Evolutionary conservation across 352 stramenopile genomes (phyloP), one percentile per base, ranked within the genome.

Genomic region (Phytophthora pistaciae): DNA sequence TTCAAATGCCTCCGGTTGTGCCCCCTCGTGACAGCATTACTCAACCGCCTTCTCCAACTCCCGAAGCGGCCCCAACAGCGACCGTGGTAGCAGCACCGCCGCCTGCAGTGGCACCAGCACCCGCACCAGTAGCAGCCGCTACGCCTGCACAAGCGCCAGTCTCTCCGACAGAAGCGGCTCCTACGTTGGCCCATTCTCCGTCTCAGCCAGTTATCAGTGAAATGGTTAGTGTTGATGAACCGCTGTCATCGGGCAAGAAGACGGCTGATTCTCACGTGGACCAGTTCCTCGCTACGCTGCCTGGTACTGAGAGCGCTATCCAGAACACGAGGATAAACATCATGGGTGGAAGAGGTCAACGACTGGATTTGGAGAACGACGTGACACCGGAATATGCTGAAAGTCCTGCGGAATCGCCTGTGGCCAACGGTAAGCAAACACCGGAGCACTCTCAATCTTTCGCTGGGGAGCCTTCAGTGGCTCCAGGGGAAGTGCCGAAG

Each of bases 251-350:
- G 13, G 83, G 84, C 20, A 81, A 78, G 38, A 71, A 74, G 36
- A 77, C 38, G 44, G 60, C 56, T 25, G 60, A 82, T 65, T 20
- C 82, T 21, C 74, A 91, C 44, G 83, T 94, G 75, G 85, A 96
- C 79, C 71, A 85, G 46, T 87, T 94, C 66, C 76, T 97, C 61
- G 79, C 88, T 69, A 88, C 80, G 23, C 91, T 98, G 78, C 94
- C 91, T 46, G 91, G 95, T 33, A 97, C 83, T 44, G 95, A 98
- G 79, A 89, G 82, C 46, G 94, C 94, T 49, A 98, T 98, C 48
- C 93, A 93, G 56, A 98, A 97, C 66, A 87, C 82, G 36, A 75
- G 87, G 20, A 96, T 98, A 64, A 98, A 95, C 46, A 89, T 98
- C 10, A 91, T 98, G 83, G 94, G 95, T 46, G 95, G 95, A 25